phyloP scores from a whole-genome alignment of 2,329 filamentous ascomycete species.

The Mycosphaerella arachidis region DNA sequence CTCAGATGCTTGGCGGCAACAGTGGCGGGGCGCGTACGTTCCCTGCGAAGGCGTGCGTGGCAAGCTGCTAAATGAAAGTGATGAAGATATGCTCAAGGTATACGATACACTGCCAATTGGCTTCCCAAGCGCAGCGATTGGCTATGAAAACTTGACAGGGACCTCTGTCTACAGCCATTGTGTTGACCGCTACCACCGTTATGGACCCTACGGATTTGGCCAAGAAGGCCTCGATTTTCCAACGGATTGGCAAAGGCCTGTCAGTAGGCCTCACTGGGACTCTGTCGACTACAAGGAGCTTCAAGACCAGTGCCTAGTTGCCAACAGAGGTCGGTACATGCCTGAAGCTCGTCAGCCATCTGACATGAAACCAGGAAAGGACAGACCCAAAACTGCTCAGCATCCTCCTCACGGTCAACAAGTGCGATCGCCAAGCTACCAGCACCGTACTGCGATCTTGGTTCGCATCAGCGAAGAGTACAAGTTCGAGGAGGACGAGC shows the following conservation, averaged over 20 bases:
- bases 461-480: conserved; percentile 47
- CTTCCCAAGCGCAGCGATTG: conserved; percentile 60
- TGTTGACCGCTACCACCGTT: conserved; percentile 55
- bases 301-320: conserved; percentile 60
- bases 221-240: conserved; percentile 42
- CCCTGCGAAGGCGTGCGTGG: conserved; percentile 60
- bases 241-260: conserved; percentile 34
- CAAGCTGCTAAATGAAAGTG: conserved; percentile 48
- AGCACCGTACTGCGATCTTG: conserved; percentile 43
- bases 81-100: conserved; percentile 61
- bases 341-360: conserved; percentile 36
- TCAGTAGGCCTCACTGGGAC: conserved; percentile 53
- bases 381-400: conserved; percentile 18
- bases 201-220: conserved; percentile 54
- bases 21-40: conserved; percentile 55
- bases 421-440: conserved; percentile 24
- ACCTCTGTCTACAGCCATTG: conserved; percentile 60
- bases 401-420: conserved; percentile 2
- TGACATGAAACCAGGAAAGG: conserved; percentile 21
- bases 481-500: conserved; percentile 44
- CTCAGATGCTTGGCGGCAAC: conserved; percentile 54
- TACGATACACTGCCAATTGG: conserved; percentile 53
- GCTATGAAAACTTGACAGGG: conserved; percentile 57
- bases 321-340: conserved; percentile 61
- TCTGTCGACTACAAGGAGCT: conserved; percentile 66